Conservation (phyloP, 208 protist species). For the Crithidia thermophila region DNA sequence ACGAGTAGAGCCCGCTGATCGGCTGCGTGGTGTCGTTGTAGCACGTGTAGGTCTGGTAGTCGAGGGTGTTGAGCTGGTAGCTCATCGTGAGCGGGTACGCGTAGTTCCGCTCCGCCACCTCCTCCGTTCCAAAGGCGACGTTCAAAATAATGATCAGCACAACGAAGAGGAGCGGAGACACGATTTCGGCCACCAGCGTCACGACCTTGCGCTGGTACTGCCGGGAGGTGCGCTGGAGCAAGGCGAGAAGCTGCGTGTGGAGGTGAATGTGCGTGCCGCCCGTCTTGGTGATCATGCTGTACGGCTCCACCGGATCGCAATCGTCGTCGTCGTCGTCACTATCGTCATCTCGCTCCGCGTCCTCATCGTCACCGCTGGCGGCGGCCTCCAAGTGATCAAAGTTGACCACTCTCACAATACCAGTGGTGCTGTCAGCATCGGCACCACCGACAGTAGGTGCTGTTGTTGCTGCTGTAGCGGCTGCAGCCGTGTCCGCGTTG, state of each 20-base stretch:
- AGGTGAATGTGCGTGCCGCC: conserved; percentile 3
- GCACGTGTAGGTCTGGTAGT: conserved; percentile 37
- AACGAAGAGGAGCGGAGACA: conserved; percentile 56
- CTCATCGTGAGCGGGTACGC: background rate
- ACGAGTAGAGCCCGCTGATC: conserved; percentile 32
- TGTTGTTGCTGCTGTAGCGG: background rate
- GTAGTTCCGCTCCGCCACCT: conserved; percentile 14
- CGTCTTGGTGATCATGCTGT: conserved; percentile 28
- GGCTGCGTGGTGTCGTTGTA: conserved; percentile 30
- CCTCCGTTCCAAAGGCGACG: conserved; percentile 36
- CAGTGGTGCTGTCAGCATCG: no score
- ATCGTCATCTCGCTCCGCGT: background rate
- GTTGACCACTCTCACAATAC: no score
- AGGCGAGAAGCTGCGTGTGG: conserved; percentile 33
- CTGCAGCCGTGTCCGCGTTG: background rate
- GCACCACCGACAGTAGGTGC: no score
- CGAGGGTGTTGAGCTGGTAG: no score
- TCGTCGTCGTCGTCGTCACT: background rate
- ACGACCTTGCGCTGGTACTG: conserved; percentile 40
- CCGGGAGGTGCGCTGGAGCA: conserved; percentile 42
- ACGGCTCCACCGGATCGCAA: conserved; percentile 17
- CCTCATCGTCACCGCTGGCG: background rate
- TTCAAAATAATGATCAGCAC: conserved; percentile 45
- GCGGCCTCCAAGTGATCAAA: no score
- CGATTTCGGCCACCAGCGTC: conserved; percentile 36